Conservation (phyloP, 768 basidiomycete species). For the Phaeotremella skinneri region DNA sequence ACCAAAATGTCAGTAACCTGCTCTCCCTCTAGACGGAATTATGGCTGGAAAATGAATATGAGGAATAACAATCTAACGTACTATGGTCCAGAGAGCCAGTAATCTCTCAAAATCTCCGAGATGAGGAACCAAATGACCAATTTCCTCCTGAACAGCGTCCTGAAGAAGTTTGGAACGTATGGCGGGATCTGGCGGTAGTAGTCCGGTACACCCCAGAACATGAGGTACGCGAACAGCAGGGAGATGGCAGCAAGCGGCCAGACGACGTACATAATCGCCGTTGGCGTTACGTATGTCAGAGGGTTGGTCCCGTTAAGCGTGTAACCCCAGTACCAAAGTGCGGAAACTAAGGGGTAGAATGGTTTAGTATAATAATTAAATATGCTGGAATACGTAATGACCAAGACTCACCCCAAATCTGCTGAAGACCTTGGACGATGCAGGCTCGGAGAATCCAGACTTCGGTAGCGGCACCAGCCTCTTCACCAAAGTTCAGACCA, state of each 20-base stretch:
- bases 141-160: conserved; percentile 82
- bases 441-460: conserved; percentile 90
- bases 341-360: conserved; percentile 60
- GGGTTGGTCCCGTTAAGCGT: conserved; percentile 60
- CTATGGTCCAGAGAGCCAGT: conserved; percentile 50
- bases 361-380: not conserved
- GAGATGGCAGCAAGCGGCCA: conserved; percentile 80
- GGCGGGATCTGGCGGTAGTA: conserved; percentile 73
- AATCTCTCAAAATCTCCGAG: conserved; percentile 73
- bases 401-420: conserved; percentile 65
- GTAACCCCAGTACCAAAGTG: conserved; percentile 94
- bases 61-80: conserved; percentile 13
- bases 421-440: conserved; percentile 89
- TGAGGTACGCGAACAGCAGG: conserved; percentile 73
- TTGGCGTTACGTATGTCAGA: conserved; percentile 63
- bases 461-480: conserved; percentile 95
- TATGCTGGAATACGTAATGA: not conserved
- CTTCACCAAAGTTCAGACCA: conserved; percentile 94
- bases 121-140: conserved; percentile 93
- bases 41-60: not conserved
- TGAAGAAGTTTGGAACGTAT: conserved; percentile 88
- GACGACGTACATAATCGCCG: conserved; percentile 75
- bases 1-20: conserved; percentile 63
- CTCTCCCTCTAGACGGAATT: conserved; percentile 52
- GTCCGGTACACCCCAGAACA: conserved; percentile 85